Percentiles rank a stretch among this genome's conserved stretches.
Evolutionary conservation across 345 rosid genomes (phyloP).

Genomic region (Eucalyptus regnans): DNA sequence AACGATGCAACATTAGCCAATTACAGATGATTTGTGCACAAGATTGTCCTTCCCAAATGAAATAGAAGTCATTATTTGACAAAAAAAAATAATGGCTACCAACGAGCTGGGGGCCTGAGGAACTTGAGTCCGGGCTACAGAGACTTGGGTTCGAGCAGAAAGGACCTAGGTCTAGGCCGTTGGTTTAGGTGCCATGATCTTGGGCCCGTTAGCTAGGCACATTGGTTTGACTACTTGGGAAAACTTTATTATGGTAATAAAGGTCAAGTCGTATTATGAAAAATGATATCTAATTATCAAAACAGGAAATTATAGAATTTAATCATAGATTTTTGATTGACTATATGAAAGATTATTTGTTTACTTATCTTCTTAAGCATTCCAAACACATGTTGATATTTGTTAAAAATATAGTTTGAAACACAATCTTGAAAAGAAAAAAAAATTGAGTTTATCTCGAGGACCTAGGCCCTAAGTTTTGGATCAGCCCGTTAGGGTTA

Average conservation of each 20-base stretch:
- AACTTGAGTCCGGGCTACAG: neutral
- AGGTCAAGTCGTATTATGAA: neutral
- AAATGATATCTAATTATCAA: neutral
- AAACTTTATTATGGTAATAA: neutral
- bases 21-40: neutral
- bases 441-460: neutral
- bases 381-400: neutral
- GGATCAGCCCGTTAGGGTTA: too few species aligned
- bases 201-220: neutral
- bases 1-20: neutral
- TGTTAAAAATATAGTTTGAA: neutral
- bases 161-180: neutral
- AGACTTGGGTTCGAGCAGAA: neutral
- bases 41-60: neutral
- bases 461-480: neutral
- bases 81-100: too few species aligned
- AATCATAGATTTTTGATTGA: neutral
- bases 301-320: neutral
- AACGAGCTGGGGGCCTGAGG: neutral
- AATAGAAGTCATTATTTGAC: neutral
- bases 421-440: fast-evolving
- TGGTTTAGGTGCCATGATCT: neutral
- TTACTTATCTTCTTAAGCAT: neutral
- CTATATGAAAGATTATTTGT: neutral
- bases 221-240: neutral